A percentile compares a stretch with the other conserved stretches of the same genome.
These are phyloP conservation scores for Leccinum truebloodii DNA, from an alignment of 768 basidiomycete genomes.

Conservation along the genomic window DNA sequence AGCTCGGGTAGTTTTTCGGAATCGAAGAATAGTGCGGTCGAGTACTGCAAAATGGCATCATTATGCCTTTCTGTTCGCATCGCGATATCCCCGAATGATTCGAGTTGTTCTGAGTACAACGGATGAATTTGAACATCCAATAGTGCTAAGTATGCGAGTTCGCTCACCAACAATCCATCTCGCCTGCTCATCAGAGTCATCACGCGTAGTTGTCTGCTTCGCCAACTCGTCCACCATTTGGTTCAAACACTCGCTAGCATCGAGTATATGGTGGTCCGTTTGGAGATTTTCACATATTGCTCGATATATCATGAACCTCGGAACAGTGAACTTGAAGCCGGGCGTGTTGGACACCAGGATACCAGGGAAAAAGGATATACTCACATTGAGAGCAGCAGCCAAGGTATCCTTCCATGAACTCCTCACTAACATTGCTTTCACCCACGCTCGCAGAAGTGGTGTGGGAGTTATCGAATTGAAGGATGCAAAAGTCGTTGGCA, in stretches of 20 bases:
- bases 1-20: neutral
- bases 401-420: neutral
- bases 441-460: neutral
- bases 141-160: neutral
- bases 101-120: neutral
- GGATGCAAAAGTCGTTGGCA: neutral
- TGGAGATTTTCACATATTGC: neutral
- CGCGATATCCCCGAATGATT: neutral
- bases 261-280: neutral
- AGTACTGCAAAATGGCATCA: conserved; percentile 2
- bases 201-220: neutral
- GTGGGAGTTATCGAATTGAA: neutral
- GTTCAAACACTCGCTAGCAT: neutral
- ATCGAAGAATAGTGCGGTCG: neutral
- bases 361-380: neutral
- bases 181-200: neutral
- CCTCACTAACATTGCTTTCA: neutral
- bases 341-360: neutral
- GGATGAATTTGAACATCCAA: neutral
- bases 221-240: neutral
- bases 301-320: neutral
- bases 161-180: neutral
- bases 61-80: neutral
- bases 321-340: neutral
- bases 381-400: neutral